Base-by-base conservation (phyloP, 2,329 filamentous ascomycete genomes). In the Cytospora paraplurivora region DNA sequence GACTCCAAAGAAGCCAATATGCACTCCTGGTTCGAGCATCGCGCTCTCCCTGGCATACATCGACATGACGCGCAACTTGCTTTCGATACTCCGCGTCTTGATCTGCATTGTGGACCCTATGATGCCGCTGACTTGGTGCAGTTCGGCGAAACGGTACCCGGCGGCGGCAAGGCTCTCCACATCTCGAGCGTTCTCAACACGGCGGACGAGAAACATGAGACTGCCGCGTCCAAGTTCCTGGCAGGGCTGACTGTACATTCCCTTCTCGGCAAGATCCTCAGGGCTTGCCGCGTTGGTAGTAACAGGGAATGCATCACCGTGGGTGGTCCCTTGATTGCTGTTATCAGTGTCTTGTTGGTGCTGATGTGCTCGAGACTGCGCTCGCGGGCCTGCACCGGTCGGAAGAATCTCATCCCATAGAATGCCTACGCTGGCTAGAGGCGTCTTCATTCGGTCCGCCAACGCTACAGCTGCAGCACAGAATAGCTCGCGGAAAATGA, bases 401-500 rank as follows among this genome's bases (percentile, higher is more conserved):
- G 84, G 80, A 27, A 93, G 76, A 7, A 95, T 89, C 68, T 92
- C 87, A 67, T 94, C 89, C 77, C 90, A 94, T 1, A 95, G 78
- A 11, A 86, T 79, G 6, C 92, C 92, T 8, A 90, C 76, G 4
- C 86, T 81, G 7, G 84, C 80, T 1, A 94, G 76, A 4, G 84
- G 81, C 50, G 85, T 83, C 65, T 86, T 85, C 67, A 93, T 79
- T 59, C 85, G 84, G 13, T 84, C 80, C 0, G 92, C 90, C 8
- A 96, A 82, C n/a, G 88, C 85, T 7, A 87, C 81, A 1, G 92
- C 92, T 2, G 92, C 89, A 11, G 92, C 81, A 71, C 91, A 96
- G 74, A 96, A 96, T 11, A 93, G 81, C 72, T 96, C 91, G 32
- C 91, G 87, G 73, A 96, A 93, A 1, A 93, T 81, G 17, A 88